These are phyloP conservation scores for Camelina laxa DNA, from an alignment of 345 rosid genomes.

Conservation along the genomic window DNA sequence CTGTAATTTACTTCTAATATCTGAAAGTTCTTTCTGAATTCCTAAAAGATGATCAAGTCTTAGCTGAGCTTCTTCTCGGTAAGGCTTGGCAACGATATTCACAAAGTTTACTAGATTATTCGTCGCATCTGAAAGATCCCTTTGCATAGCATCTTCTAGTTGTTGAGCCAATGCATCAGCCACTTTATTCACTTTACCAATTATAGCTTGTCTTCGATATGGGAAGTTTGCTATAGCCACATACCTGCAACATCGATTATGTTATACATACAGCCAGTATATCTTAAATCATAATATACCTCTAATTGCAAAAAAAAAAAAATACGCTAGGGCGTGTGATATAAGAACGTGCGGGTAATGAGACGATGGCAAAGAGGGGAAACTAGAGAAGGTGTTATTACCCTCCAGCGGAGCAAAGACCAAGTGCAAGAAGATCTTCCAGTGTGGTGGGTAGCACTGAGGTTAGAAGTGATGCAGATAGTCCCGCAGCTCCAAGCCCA, in stretches of 20 bases:
- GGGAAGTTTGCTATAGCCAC: conserved; percentile 84
- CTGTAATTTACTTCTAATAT: conserved; percentile 51
- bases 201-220: conserved; percentile 60
- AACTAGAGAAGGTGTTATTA: conserved; percentile 37
- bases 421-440: conserved; percentile 95
- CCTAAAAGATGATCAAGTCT: conserved; percentile 60
- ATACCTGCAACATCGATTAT: conserved; percentile 52
- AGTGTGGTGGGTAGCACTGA: conserved; percentile 81
- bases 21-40: conserved; percentile 61
- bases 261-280: conserved; percentile 17
- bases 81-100: conserved; percentile 66
- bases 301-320: conserved; percentile 13
- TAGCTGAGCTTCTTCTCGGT: conserved; percentile 71
- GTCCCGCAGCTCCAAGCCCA: conserved; percentile 90
- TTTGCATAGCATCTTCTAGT: conserved; percentile 89
- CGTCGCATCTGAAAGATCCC: conserved; percentile 66
- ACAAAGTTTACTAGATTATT: conserved; percentile 61
- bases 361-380: conserved; percentile 7
- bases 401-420: conserved; percentile 99
- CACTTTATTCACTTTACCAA: conserved; percentile 65
- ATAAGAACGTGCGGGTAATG: conserved; percentile 4
- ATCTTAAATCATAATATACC: conserved; percentile 9
- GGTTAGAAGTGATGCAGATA: conserved; percentile 89
- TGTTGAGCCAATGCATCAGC: conserved; percentile 72
- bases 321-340: conserved; percentile 3